Conservation (phyloP, 148 eudicot species). For the Rhododendron kiyosumense region DNA sequence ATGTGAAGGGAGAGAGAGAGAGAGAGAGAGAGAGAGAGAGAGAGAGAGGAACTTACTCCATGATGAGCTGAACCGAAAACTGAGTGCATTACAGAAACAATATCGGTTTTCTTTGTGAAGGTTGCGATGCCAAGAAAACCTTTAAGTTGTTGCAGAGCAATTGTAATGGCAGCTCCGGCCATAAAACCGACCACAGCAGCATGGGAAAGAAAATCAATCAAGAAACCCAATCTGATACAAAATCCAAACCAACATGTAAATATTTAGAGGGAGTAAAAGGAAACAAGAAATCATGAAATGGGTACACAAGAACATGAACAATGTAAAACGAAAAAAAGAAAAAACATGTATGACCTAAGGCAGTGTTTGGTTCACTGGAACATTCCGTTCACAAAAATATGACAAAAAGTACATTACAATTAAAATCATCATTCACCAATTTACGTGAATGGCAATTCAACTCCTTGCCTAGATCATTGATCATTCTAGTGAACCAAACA, state of each 20-base stretch:
- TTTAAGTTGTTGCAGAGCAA: conserved; percentile 70
- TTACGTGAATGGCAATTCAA: not conserved
- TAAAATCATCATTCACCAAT: not conserved
- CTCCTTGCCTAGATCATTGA: not conserved
- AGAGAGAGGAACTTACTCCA: conserved; percentile 31
- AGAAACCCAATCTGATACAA: conserved; percentile 56
- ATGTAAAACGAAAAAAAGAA: not conserved
- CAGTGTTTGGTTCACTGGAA: not conserved
- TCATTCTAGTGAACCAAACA: not conserved
- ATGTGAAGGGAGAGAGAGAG: not conserved
- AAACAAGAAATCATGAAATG: not conserved
- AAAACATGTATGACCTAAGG: not conserved
- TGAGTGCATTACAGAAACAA: conserved; percentile 50
- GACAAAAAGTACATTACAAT: not conserved
- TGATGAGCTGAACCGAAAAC: conserved; percentile 44
- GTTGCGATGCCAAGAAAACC: conserved; percentile 61
- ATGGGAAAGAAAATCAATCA: conserved; percentile 72
- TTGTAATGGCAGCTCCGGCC: conserved; percentile 80
- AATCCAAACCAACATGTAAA: conserved; percentile 5
- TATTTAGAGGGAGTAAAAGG: not conserved
- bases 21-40: not conserved
- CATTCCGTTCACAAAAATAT: not conserved
- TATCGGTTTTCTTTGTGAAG: conserved; percentile 59
- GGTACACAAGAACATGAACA: not conserved
- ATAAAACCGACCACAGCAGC: conserved; percentile 78